phyloP scores from a whole-genome alignment of 176 grass and related monocot species.

The Aegilops longissima region DNA sequence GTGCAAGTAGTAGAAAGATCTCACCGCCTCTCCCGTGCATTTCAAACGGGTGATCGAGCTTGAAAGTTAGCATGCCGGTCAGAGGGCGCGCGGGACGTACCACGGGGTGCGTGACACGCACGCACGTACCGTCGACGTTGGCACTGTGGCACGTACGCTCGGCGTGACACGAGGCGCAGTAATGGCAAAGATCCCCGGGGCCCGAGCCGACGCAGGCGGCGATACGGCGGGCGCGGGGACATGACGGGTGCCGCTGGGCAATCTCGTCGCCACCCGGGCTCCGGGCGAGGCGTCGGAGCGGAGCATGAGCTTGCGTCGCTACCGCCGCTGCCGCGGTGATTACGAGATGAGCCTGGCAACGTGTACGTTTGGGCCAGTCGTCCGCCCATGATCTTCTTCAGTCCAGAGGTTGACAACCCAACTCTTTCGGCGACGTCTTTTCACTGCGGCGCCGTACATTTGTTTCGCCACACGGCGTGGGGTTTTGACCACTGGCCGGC shows the following conservation, averaged over 20 bases:
- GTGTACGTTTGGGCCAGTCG: too few relatives aligned
- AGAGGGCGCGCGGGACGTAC: neutral
- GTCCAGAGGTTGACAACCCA: neutral
- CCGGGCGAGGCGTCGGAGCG: neutral
- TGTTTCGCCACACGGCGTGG: too few relatives aligned
- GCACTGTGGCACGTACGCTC: neutral
- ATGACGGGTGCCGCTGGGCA: neutral
- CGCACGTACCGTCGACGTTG: too few relatives aligned
- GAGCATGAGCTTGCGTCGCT: too few relatives aligned
- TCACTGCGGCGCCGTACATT: neutral
- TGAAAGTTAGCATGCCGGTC: neutral
- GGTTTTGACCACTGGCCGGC: too few relatives aligned
- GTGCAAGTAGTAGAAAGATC: too few relatives aligned
- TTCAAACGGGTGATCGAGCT: neutral
- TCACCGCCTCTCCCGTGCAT: neutral
- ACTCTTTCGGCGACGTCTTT: neutral
- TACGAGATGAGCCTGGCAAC: neutral
- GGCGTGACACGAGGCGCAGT: neutral
- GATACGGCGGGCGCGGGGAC: neutral
- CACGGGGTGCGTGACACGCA: too few relatives aligned
- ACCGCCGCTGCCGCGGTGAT: neutral
- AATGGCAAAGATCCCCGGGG: neutral
- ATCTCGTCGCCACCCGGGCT: neutral
- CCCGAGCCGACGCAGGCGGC: neutral
- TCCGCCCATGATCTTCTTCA: neutral